Evolutionary conservation across 495 filamentous ascomycete genomes (phyloP).

Genomic region (Trichoderma reesei): DNA sequence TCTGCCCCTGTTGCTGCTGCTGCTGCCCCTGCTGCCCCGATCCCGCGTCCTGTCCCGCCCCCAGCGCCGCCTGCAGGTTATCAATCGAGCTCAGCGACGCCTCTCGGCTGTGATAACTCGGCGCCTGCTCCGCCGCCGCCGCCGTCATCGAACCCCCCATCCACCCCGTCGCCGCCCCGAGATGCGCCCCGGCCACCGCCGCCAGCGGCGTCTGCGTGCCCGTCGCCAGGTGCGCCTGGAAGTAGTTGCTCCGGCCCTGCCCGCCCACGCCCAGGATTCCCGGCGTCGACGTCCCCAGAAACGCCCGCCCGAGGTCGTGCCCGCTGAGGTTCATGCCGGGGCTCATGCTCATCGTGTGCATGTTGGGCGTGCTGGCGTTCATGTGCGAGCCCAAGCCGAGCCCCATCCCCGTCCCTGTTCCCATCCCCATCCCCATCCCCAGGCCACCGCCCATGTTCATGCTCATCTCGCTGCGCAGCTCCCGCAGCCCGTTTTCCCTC

Average conservation of each 20-base stretch:
- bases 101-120: constrained; percentile 31
- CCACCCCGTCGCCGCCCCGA: constrained; percentile 15
- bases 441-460: too few species aligned
- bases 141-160: constrained; percentile 28
- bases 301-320: constrained; percentile 51
- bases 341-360: too few species aligned
- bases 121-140: constrained; percentile 10
- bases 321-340: constrained; percentile 11
- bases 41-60: constrained; percentile 18
- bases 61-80: constrained; percentile 22
- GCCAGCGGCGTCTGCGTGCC: constrained; percentile 81
- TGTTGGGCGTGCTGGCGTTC: too few species aligned
- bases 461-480: constrained; percentile 7
- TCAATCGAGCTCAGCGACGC: constrained; percentile 34
- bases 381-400: too few species aligned
- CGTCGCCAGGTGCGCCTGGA: constrained; percentile 70
- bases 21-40: too few species aligned
- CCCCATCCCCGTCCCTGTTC: too few species aligned
- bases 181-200: constrained; percentile 62
- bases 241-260: constrained; percentile 89
- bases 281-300: constrained; percentile 58
- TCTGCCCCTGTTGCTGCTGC: too few species aligned
- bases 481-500: background rate
- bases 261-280: constrained; percentile 75
- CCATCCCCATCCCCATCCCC: too few species aligned